Evolutionary conservation across 805 yeast genomes (phyloP), one percentile per base, ranked within the genome.

Genomic region (Priceomyces fermenticarens): DNA sequence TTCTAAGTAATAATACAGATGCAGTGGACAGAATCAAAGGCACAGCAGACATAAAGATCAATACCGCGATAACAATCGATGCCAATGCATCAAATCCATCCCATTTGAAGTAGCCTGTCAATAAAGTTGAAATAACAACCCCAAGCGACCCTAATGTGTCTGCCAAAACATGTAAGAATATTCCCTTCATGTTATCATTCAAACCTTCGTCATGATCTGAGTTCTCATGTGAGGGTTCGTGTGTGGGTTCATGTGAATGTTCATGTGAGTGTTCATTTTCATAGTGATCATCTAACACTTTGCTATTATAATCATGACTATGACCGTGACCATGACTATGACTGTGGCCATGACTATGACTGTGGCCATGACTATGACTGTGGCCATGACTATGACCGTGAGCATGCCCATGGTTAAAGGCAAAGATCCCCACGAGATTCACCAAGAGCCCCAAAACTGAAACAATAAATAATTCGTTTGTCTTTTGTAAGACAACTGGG

Each of bases 81-180:
- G 97, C 95, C 14, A 93, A 63, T 1, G 99, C 97, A 57, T 93
- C 99, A 56, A 91, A 84, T 1, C 96, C 83, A 40, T 81, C 77
- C 80, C 86, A 77, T 12, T 49, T 45, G 59, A 85, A 83, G 27
- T 80, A 53, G 43, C 82, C 79, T 7, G 91, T 85, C 30, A 93
- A 64, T 4, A 88, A 40, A 0, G 99, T 91, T 0, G 97, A 89
- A 1, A 88, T 62, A n/a, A 93, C 90, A 12, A 95, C 99, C 5
- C 98, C 98, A 0, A 90, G 95, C 0, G 98, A 91, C 0, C 99
- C 99, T 31, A 93, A 67, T 0, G 98, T 90, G 54, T 93, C 99
- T 0, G 99, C 99, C 34, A 93, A 58, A 25, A 93, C 86, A 53
- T 93, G 99, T 34, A 93, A 67, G 54, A 93, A 93, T 4, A 93